Percentiles rank a stretch among this genome's conserved stretches.
Conservation (phyloP, 1,139 yeast genomes). For the Fermentozyma sake region DNA sequence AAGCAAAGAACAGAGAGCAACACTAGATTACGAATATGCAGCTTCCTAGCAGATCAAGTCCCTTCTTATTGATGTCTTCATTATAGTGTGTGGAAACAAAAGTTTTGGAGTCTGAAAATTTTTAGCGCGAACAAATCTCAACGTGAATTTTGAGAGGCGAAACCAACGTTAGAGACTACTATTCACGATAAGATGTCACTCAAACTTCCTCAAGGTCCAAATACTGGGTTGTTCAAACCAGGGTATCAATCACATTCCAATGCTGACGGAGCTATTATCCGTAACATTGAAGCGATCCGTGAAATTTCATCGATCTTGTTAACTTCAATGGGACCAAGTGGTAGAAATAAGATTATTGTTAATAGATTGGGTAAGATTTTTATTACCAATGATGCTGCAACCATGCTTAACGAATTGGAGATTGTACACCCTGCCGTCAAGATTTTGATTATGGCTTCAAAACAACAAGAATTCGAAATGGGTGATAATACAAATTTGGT, state of each 20-base stretch:
- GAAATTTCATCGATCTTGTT: constrained; percentile 89
- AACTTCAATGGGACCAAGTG: constrained; percentile 97
- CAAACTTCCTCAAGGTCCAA: constrained; percentile 89
- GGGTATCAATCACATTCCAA: constrained; percentile 88
- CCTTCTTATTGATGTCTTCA: no score
- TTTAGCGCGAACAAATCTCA: no score
- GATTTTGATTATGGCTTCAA: constrained; percentile 90
- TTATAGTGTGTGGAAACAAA: no score
- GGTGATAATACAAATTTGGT: constrained; percentile 49
- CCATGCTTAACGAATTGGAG: constrained; percentile 88
- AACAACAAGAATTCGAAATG: constrained; percentile 90
- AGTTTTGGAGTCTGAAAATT: no score
- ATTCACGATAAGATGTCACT: constrained; percentile 72
- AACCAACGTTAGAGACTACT: no score
- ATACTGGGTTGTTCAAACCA: constrained; percentile 88
- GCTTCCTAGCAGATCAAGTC: no score
- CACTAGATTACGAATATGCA: no score
- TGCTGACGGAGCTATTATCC: constrained; percentile 90
- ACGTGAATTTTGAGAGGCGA: no score
- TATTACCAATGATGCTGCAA: constrained; percentile 94
- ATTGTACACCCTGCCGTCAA: constrained; percentile 98
- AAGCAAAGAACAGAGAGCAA: no score
- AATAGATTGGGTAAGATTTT: constrained; percentile 77
- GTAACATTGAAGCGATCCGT: constrained; percentile 91
- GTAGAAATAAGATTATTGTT: constrained; percentile 92